These are phyloP conservation scores for Neonectria hederae DNA, from an alignment of 2,329 filamentous ascomycete species.

Conservation along the genomic window DNA sequence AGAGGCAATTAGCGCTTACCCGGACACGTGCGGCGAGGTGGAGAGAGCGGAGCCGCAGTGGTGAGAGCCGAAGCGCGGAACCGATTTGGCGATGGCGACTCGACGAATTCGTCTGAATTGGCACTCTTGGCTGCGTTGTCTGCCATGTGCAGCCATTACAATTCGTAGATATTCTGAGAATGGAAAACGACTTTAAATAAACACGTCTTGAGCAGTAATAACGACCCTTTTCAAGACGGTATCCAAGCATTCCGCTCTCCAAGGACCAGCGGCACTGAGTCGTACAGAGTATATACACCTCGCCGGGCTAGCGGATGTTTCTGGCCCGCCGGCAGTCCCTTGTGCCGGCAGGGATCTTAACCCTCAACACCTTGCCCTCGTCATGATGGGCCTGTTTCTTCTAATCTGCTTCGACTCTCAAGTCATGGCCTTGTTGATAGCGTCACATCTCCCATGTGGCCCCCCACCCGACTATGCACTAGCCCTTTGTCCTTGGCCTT, in stretches of 20 bases:
- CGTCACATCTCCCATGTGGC: conserved; percentile 15
- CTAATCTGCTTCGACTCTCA: conserved; percentile 6
- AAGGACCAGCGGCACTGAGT: not conserved
- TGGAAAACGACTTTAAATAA: not conserved
- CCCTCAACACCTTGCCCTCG: not conserved
- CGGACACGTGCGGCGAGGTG: conserved; percentile 77
- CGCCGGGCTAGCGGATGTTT: not conserved
- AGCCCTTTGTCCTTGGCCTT: not conserved
- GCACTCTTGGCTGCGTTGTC: not conserved
- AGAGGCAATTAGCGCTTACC: conserved; percentile 75
- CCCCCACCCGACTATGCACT: not conserved
- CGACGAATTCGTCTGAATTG: not conserved
- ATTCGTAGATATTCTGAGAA: not conserved
- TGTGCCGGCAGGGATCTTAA: not conserved
- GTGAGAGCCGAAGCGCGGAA: not conserved
- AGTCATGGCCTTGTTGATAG: not conserved
- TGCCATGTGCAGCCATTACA: not conserved
- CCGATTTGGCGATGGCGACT: not conserved
- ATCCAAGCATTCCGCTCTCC: not conserved
- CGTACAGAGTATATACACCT: not conserved
- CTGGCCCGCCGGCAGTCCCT: not conserved
- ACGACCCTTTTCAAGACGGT: not conserved
- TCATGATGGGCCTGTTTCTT: not conserved
- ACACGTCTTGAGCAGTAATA: not conserved
- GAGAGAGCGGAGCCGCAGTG: conserved; percentile 15